These are phyloP conservation scores for Omphalea diandra DNA, from an alignment of 441 rosid species.

Conservation along the genomic window DNA sequence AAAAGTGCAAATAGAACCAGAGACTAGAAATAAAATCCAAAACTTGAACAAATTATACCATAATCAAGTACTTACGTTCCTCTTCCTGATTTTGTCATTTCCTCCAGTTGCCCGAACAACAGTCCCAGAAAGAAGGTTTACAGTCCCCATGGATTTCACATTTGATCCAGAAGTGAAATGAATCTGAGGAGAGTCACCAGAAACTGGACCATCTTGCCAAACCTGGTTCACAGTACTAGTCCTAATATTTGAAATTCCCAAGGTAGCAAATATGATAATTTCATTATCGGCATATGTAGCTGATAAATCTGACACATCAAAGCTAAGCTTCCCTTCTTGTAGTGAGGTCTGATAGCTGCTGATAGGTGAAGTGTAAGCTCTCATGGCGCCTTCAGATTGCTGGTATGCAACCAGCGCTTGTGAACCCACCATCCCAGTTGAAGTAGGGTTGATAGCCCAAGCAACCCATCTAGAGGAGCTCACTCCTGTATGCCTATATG, in stretches of 20 bases:
- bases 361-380: constrained; percentile 63
- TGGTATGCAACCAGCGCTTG: constrained; percentile 77
- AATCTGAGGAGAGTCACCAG: constrained; percentile 32
- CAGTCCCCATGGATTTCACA: constrained; percentile 48
- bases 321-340: constrained; percentile 51
- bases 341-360: constrained; percentile 42
- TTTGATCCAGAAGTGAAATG: constrained; percentile 57
- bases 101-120: constrained; percentile 41
- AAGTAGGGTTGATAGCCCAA: constrained; percentile 80
- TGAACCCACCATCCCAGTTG: constrained; percentile 66
- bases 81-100: constrained; percentile 39
- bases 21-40: background rate
- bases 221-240: constrained; percentile 49
- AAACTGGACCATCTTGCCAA: constrained; percentile 80
- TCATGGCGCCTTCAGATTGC: constrained; percentile 46
- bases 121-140: constrained; percentile 55
- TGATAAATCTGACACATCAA: constrained; percentile 53
- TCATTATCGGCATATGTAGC: constrained; percentile 54
- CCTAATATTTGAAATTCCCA: constrained; percentile 37
- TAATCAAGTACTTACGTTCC: constrained; percentile 46
- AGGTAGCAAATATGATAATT: constrained; percentile 62
- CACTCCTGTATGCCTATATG: constrained; percentile 59
- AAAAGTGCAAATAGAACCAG: background rate
- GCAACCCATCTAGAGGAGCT: constrained; percentile 62
- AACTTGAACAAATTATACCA: background rate